Conservation (phyloP, 2,329 filamentous ascomycete genomes). For the Ambrosiella cleistominuta region DNA sequence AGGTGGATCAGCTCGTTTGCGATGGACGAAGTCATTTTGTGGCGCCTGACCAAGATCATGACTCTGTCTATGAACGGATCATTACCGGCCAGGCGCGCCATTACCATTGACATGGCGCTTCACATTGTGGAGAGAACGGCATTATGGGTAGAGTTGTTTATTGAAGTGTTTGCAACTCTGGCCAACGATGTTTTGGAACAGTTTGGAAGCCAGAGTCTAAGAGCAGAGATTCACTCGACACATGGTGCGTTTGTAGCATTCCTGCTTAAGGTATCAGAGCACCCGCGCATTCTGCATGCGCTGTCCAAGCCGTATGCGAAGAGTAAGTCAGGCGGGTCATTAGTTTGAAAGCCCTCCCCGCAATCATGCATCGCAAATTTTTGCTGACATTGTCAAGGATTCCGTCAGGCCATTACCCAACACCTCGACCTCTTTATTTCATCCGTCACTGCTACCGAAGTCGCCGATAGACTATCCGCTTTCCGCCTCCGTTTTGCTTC, state of each 20-base stretch:
- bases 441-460: conserved; percentile 37
- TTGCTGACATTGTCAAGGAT: conserved; percentile 19
- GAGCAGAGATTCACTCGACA: conserved; percentile 41
- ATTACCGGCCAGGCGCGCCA: conserved; percentile 8
- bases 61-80: neutral
- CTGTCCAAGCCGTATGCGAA: conserved; percentile 31
- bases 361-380: neutral
- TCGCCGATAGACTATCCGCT: conserved; percentile 35
- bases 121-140: conserved; percentile 32
- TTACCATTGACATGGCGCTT: conserved; percentile 29
- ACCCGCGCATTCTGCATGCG: conserved; percentile 33
- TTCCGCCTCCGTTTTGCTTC: conserved; percentile 39
- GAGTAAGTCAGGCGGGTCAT: neutral
- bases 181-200: conserved; percentile 30
- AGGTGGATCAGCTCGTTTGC: conserved; percentile 40
- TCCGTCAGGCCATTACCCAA: conserved; percentile 31
- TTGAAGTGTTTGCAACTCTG: conserved; percentile 31
- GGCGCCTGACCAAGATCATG: conserved; percentile 71
- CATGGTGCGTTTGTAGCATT: conserved; percentile 47
- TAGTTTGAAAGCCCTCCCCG: neutral
- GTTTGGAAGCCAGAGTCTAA: conserved; percentile 26
- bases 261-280: conserved; percentile 44
- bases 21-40: conserved; percentile 80
- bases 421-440: conserved; percentile 36
- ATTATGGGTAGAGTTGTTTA: conserved; percentile 42